Base-by-base conservation (phyloP, 345 rosid species). In the Citrus medica region DNA sequence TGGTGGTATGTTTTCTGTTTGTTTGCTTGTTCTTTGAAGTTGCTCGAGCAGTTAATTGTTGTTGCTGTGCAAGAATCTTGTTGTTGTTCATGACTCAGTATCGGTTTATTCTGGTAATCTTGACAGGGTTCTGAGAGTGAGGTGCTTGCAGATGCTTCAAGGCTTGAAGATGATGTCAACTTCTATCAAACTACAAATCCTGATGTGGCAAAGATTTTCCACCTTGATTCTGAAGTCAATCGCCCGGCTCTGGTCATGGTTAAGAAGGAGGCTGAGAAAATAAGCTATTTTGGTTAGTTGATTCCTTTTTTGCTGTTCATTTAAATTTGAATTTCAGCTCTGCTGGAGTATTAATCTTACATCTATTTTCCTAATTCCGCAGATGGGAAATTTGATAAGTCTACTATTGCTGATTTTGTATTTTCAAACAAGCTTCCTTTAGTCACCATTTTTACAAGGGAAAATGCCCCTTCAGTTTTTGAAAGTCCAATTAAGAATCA, bases 171-270 rank as follows among this genome's bases (percentile, higher is more conserved):
- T 82, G 98, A 90, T 84, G 93, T 93, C 82, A 89, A 82, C 85
- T 92, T 96, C 85, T 96, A 94, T 76, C 98, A 94, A 86, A 96
- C 98, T 48, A 92, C 85, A 46, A 93, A 84, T 81, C 88, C 98
- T 33, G 95, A 90, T 80, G 94, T 96, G 51, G 99, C 99, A 19
- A 90, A 94, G 92, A 87, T 96, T 85, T 96, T 96, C 84, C 97
- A 96, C 73, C 79, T 96, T 1, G 95, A 92, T 76, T 84, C 94
- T 32, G 78, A 92, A 82, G 87, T 82, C 74, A 92, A 90, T 82
- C 86, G 98, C 63, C 99, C 99, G 73, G 85, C 98, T 79, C 22
- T 96, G 82, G 91, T 92, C 83, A 30, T 96, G 86, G 70, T 94
- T 77, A 94, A 96, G 88, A 90, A 77, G 69, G 98, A 94, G 89